These are phyloP conservation scores for Leucogyrophana mollusca DNA, from an alignment of 768 basidiomycete genomes.

Conservation along the genomic window DNA sequence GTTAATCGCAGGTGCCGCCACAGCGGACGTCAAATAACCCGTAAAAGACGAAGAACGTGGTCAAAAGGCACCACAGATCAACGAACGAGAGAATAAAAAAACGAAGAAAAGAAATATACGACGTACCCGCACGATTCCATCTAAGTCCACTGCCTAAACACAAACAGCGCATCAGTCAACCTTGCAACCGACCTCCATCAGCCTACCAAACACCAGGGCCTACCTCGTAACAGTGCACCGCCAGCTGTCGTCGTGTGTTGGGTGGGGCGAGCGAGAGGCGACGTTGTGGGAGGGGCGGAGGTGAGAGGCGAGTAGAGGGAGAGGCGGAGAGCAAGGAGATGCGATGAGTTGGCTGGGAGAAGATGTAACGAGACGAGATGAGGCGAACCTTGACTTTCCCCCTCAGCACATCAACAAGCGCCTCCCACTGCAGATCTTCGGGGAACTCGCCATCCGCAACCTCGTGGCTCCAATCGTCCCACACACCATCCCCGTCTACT, in stretches of 20 bases:
- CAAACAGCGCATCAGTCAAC: slow-evolving; percentile 26
- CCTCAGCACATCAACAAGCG: slow-evolving; percentile 73
- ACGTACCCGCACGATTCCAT: slow-evolving; percentile 66
- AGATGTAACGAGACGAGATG: no score
- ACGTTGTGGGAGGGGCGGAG: no score
- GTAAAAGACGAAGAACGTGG: not conserved
- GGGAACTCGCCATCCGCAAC: slow-evolving; percentile 42
- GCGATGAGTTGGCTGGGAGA: no score
- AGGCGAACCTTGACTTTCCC: slow-evolving; percentile 67
- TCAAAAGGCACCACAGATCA: not conserved
- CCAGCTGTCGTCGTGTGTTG: slow-evolving; percentile 5
- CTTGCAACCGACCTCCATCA: not conserved
- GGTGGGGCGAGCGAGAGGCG: no score
- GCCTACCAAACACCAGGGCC: not conserved
- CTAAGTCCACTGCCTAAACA: slow-evolving; percentile 65
- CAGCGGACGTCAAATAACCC: no score
- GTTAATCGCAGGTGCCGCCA: not conserved
- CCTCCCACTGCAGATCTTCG: slow-evolving; percentile 72
- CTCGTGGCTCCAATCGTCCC: no score
- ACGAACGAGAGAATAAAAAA: no score
- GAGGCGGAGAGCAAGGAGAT: no score
- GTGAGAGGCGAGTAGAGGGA: no score
- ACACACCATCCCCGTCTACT: no score
- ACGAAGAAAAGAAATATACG: not conserved
- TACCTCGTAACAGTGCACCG: slow-evolving; percentile 38